Conservation (phyloP, 2,329 filamentous ascomycete species). For the Penicillium expansum region DNA sequence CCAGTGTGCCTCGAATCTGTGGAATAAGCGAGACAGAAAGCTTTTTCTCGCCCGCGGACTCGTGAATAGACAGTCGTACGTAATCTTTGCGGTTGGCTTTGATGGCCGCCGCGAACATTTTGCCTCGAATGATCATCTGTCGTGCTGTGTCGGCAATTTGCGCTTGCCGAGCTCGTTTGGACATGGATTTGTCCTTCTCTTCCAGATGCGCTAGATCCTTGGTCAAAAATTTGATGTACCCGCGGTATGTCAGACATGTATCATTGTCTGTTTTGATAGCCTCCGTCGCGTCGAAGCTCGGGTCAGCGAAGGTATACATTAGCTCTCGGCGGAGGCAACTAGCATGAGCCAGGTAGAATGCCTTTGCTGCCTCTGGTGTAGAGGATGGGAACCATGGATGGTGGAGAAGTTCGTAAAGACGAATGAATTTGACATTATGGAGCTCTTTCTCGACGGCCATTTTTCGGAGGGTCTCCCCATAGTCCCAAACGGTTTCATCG, state of each 20-base stretch:
- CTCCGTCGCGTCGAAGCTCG: constrained; percentile 24
- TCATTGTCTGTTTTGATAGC: constrained; percentile 30
- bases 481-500: constrained; percentile 44
- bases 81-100: constrained; percentile 28
- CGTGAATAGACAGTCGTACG: constrained; percentile 32
- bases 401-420: constrained; percentile 39
- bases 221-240: constrained; percentile 30
- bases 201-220: constrained; percentile 27
- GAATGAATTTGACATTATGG: constrained; percentile 36
- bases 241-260: constrained; percentile 29
- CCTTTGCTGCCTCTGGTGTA: constrained; percentile 23
- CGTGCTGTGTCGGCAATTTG: constrained; percentile 23
- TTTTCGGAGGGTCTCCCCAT: constrained; percentile 37
- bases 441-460: constrained; percentile 36
- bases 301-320: constrained; percentile 26
- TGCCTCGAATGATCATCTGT: constrained; percentile 29
- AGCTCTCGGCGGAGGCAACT: constrained; percentile 27
- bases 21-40: constrained; percentile 28
- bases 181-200: constrained; percentile 5
- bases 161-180: constrained; percentile 19
- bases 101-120: constrained; percentile 31
- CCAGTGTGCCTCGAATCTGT: constrained; percentile 23
- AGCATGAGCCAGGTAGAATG: constrained; percentile 27
- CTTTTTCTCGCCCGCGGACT: constrained; percentile 28
- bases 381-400: constrained; percentile 23